phyloP scores from a whole-genome alignment of 2,329 filamentous ascomycete species.

The Plenodomus biglobosus region DNA sequence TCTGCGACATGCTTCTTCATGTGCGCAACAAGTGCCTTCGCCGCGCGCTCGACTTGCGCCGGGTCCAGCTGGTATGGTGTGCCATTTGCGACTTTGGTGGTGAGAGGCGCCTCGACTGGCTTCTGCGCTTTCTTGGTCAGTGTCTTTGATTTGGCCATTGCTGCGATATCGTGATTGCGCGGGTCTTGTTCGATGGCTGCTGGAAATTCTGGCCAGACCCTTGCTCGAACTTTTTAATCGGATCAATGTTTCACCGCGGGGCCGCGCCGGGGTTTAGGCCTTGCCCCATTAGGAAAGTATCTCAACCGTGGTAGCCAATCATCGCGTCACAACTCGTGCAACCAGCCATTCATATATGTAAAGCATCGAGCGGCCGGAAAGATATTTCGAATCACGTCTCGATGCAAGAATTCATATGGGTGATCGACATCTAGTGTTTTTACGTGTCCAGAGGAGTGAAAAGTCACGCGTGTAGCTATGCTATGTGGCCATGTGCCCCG shows the following conservation, averaged over 20 bases:
- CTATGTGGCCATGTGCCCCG: too few relatives aligned
- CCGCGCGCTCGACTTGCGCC: conserved; percentile 59
- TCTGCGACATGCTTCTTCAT: conserved; percentile 55
- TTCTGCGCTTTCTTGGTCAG: conserved; percentile 28
- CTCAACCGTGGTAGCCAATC: conserved; percentile 22
- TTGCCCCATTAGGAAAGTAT: conserved; percentile 12
- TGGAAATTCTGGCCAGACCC: conserved; percentile 21
- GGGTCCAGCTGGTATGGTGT: conserved; percentile 50
- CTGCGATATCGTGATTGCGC: conserved; percentile 14
- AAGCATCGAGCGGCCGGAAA: conserved; percentile 18
- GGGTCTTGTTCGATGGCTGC: conserved; percentile 10
- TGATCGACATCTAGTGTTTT: not conserved
- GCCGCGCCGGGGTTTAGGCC: conserved; percentile 17
- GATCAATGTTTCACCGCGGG: conserved; percentile 7
- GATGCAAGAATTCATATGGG: conserved; percentile 8
- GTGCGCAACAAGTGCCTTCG: conserved; percentile 60
- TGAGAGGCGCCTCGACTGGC: conserved; percentile 38
- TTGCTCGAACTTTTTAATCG: conserved; percentile 23
- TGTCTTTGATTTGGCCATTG: conserved; percentile 39
- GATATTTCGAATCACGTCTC: conserved; percentile 5
- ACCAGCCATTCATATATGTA: conserved; percentile 12
- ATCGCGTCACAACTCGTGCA: conserved; percentile 25
- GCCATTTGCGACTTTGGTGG: conserved; percentile 41
- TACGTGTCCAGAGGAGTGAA: too few relatives aligned
- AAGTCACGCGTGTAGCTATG: too few relatives aligned